A percentile compares a stretch with the other conserved stretches of the same genome.
Evolutionary conservation across 2,329 filamentous ascomycete genomes (phyloP).

Genomic region (Hymenoscyphus linearis): DNA sequence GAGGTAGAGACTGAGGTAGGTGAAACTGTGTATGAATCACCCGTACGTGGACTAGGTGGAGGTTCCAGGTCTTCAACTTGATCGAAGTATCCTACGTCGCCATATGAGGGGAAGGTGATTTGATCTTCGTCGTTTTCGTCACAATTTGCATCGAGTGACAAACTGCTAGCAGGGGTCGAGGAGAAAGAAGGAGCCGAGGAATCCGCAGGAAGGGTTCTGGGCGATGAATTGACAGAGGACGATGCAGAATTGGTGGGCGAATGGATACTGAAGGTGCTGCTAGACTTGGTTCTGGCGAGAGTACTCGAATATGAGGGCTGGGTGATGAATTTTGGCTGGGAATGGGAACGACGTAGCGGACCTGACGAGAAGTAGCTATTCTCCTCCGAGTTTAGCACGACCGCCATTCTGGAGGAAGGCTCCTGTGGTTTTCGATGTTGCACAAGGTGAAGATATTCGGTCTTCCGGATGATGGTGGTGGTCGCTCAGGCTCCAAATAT

Average conservation of each 20-base stretch:
- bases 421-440: neutral
- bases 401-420: constrained; percentile 27
- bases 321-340: constrained; percentile 51
- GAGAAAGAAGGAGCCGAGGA: constrained; percentile 50
- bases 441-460: constrained; percentile 12
- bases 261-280: constrained; percentile 23
- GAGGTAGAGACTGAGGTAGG: constrained; percentile 57
- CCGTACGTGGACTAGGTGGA: constrained; percentile 44
- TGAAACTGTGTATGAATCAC: constrained; percentile 49
- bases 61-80: constrained; percentile 44
- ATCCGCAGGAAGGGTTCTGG: constrained; percentile 46
- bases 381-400: constrained; percentile 44
- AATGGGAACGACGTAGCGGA: constrained; percentile 53
- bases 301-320: constrained; percentile 44
- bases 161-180: constrained; percentile 58
- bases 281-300: constrained; percentile 39
- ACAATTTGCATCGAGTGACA: constrained; percentile 78
- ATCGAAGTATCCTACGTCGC: constrained; percentile 32
- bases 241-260: constrained; percentile 29
- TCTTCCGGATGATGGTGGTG: no score
- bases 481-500: constrained; percentile 13
- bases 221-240: constrained; percentile 54
- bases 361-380: constrained; percentile 50
- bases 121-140: constrained; percentile 84
- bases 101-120: constrained; percentile 39